Evolutionary conservation across 2,329 filamentous ascomycete genomes (phyloP).

Genomic region (Colletotrichum sojae): DNA sequence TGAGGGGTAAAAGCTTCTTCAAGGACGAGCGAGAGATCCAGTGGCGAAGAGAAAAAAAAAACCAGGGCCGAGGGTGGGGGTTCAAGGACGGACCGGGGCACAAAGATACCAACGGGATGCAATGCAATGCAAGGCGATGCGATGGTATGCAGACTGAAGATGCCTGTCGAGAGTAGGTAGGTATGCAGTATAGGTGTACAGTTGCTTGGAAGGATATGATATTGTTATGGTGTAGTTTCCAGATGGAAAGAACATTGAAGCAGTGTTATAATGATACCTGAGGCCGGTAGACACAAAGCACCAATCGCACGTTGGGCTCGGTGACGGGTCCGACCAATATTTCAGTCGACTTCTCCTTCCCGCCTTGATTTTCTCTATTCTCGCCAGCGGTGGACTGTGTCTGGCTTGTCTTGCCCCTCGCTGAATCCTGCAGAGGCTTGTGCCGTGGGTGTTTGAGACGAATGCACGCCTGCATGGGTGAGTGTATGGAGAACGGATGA

Average conservation of each 20-base stretch:
- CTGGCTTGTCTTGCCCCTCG: background rate
- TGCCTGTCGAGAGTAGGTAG: background rate
- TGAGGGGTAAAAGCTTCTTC: conserved; percentile 10
- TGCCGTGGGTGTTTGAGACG: background rate
- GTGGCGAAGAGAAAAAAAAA: conserved; percentile 28
- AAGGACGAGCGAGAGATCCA: conserved; percentile 6
- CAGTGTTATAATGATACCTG: too few species aligned
- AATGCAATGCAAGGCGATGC: conserved; percentile 19
- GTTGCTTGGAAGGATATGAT: background rate
- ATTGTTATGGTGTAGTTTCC: too few species aligned
- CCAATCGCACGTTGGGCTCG: too few species aligned
- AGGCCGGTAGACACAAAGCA: too few species aligned
- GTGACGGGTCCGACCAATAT: too few species aligned
- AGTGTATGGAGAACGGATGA: conserved; percentile 27
- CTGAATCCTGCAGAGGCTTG: conserved; percentile 2
- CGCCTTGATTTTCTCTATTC: too few species aligned
- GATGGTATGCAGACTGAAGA: background rate
- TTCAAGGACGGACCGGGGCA: background rate
- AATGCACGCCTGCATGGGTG: conserved; percentile 23
- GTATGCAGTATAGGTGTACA: too few species aligned
- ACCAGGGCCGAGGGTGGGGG: conserved; percentile 1
- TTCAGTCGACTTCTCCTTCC: too few species aligned
- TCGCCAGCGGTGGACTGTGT: too few species aligned
- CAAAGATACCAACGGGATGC: conserved; percentile 1
- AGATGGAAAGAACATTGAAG: too few species aligned